phyloP scores from a whole-genome alignment of 176 grass and related monocot genomes.

The Oryza nivara region DNA sequence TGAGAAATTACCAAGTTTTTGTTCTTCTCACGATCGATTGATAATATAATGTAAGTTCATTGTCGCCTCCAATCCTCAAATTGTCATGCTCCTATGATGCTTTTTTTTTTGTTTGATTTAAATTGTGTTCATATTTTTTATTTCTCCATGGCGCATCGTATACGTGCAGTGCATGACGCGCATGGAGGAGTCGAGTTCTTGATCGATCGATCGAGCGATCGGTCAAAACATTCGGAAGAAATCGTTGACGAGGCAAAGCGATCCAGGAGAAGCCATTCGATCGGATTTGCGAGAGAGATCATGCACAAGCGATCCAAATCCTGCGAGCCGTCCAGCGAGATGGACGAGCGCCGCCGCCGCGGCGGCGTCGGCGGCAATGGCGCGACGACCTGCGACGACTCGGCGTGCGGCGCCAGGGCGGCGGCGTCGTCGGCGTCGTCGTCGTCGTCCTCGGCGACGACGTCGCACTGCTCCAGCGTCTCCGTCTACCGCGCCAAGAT shows the following conservation, averaged over 20 bases:
- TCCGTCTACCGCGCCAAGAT: constrained; percentile 67
- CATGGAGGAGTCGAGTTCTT: constrained; percentile 24
- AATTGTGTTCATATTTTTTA: not conserved
- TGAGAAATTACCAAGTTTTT: not conserved
- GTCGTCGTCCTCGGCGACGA: constrained; percentile 17
- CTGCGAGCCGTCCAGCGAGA: constrained; percentile 38
- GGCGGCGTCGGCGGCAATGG: constrained; percentile 2
- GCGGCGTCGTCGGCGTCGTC: not conserved
- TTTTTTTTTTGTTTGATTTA: not conserved
- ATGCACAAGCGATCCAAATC: constrained; percentile 61
- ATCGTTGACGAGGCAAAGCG: constrained; percentile 18
- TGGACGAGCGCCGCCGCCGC: constrained; percentile 28
- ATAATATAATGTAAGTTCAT: not conserved
- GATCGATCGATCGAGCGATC: constrained; percentile 52
- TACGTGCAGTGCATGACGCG: constrained; percentile 43
- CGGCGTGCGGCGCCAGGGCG: constrained; percentile 33
- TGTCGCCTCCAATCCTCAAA: not conserved
- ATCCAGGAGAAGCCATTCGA: not conserved
- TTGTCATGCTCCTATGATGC: not conserved
- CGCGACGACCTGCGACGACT: constrained; percentile 54
- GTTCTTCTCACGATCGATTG: not conserved
- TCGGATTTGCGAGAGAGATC: not conserved
- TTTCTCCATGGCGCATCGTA: not conserved
- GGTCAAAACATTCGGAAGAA: not conserved
- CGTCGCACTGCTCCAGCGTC: constrained; percentile 67